Conservation (phyloP, 768 basidiomycete genomes). For the Cyclocybe aegerita region DNA sequence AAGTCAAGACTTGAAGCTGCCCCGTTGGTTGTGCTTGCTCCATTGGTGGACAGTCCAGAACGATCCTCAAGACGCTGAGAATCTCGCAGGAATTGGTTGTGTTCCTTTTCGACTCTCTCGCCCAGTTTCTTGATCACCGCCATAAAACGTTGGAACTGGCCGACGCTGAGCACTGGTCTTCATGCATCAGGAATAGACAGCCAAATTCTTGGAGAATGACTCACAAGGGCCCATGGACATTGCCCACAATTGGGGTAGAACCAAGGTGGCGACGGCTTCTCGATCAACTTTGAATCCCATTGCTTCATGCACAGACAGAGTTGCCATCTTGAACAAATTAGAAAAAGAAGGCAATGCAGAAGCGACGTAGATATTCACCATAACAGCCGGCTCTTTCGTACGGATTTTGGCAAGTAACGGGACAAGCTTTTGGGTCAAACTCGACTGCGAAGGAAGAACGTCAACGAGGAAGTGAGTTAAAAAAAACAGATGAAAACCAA, state of each 20-base stretch:
- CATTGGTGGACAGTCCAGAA: conserved; percentile 51
- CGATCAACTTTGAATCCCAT: conserved; percentile 96
- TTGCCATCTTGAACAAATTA: conserved; percentile 63
- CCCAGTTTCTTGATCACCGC: conserved; percentile 71
- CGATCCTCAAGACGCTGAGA: conserved; percentile 88
- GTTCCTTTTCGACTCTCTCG: conserved; percentile 90
- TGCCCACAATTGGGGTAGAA: conserved; percentile 90
- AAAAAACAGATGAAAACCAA: conserved; percentile 23
- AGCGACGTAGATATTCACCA: conserved; percentile 47
- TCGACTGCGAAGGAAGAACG: conserved; percentile 46
- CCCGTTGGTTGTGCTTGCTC: conserved; percentile 39
- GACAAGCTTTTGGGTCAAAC: conserved; percentile 92
- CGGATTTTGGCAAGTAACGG: conserved; percentile 93
- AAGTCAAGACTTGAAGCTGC: conserved; percentile 58
- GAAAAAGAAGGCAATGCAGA: background rate
- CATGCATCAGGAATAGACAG: conserved; percentile 2
- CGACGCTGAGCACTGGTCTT: conserved; percentile 67
- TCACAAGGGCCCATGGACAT: conserved; percentile 95
- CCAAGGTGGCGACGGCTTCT: conserved; percentile 86
- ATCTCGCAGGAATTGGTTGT: conserved; percentile 89
- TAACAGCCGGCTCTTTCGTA: conserved; percentile 94
- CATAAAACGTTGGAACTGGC: conserved; percentile 96
- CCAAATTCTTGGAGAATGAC: conserved; percentile 24
- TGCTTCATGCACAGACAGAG: conserved; percentile 87
- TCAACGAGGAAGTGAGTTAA: background rate